A percentile compares a stretch with the other conserved stretches of the same genome.
These are phyloP conservation scores for Alternaria infectoria DNA, from an alignment of 2,329 filamentous ascomycete species.

Conservation along the genomic window DNA sequence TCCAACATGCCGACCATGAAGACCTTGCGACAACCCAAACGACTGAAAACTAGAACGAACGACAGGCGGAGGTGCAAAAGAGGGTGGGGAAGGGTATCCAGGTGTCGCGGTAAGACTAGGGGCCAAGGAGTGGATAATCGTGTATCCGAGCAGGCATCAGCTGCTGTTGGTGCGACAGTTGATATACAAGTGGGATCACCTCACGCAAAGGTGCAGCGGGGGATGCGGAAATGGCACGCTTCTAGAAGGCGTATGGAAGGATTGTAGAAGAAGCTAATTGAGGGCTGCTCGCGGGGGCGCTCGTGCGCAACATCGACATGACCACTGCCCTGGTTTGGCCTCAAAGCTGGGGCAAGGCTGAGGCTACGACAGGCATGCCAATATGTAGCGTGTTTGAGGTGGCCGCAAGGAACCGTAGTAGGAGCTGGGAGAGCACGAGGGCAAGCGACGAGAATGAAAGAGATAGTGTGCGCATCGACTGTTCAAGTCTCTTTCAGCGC, in stretches of 20 bases:
- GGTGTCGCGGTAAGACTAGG: constrained; percentile 26
- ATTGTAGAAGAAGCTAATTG: constrained; percentile 36
- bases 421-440: neutral
- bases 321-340: constrained; percentile 37
- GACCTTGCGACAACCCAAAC: constrained; percentile 12
- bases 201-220: constrained; percentile 42
- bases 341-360: constrained; percentile 48
- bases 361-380: constrained; percentile 33
- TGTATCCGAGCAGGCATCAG: constrained; percentile 39
- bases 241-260: constrained; percentile 48
- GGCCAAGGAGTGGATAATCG: constrained; percentile 43
- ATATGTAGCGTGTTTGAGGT: constrained; percentile 42
- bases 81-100: constrained; percentile 29
- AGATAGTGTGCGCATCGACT: neutral
- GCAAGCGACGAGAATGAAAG: neutral
- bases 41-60: constrained; percentile 15
- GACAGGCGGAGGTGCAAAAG: constrained; percentile 19
- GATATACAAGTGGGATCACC: constrained; percentile 43
- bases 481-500: neutral
- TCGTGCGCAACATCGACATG: constrained; percentile 38
- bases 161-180: constrained; percentile 44
- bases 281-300: constrained; percentile 34
- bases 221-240: constrained; percentile 43
- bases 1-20: constrained; percentile 28
- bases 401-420: neutral